Evolutionary conservation across 192 early-diverging fungal genomes (phyloP).

Genomic region (Backusella parvicylindrica): DNA sequence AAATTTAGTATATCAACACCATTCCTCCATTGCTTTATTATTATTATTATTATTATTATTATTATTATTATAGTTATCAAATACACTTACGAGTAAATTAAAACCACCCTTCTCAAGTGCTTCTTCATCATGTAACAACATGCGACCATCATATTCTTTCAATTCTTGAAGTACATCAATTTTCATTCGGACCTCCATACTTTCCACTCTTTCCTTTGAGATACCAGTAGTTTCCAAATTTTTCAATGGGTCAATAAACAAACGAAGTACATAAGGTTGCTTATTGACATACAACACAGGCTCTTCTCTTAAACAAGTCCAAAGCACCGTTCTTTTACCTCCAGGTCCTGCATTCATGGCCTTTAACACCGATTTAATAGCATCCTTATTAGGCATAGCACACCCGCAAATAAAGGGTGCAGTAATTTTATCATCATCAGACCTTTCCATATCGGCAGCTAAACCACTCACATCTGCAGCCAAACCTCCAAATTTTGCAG

Average conservation of each 20-base stretch:
- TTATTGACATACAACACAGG: constrained; percentile 60
- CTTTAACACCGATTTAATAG: constrained; percentile 43
- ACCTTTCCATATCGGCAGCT: constrained; percentile 22
- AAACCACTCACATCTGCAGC: constrained; percentile 12
- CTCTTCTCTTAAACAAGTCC: constrained; percentile 64
- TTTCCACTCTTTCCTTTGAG: constrained; percentile 54
- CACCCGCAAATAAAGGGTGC: constrained; percentile 50
- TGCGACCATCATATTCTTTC: constrained; percentile 43
- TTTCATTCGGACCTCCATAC: constrained; percentile 61
- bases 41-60: too few relatives aligned
- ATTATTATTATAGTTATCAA: too few relatives aligned
- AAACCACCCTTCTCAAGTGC: constrained; percentile 39
- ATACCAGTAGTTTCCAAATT: constrained; percentile 65
- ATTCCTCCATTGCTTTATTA: neutral
- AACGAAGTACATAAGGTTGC: constrained; percentile 53
- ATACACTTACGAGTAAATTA: constrained; percentile 45
- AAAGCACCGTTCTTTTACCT: constrained; percentile 39
- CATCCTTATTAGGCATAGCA: constrained; percentile 62
- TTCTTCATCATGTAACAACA: constrained; percentile 60
- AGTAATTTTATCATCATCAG: neutral
- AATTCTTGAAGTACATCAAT: constrained; percentile 49
- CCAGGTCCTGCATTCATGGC: constrained; percentile 48
- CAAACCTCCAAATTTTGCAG: constrained; percentile 10
- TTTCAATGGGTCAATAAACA: constrained; percentile 53
- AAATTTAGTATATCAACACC: neutral